Evolutionary conservation across 2,329 filamentous ascomycete species (phyloP).

Genomic region (Trichoderma aggressivum): DNA sequence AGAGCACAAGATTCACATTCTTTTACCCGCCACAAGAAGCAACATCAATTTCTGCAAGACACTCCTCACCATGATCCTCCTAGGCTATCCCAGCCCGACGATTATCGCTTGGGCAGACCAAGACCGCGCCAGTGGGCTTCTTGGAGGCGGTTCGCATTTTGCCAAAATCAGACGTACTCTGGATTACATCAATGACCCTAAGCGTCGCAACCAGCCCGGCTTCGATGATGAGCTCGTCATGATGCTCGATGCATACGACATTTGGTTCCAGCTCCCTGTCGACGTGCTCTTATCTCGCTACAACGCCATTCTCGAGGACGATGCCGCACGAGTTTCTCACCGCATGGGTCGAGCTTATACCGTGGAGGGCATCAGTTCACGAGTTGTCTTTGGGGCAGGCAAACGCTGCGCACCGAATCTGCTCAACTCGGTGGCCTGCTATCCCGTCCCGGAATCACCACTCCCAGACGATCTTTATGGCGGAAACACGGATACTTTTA

Average conservation of each 20-base stretch:
- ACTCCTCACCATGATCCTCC: constrained; percentile 28
- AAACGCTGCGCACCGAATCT: constrained; percentile 30
- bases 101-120: constrained; percentile 29
- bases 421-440: constrained; percentile 26
- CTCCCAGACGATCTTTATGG: constrained; percentile 26
- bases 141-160: constrained; percentile 30
- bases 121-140: constrained; percentile 18
- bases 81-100: constrained; percentile 30
- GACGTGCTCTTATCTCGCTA: constrained; percentile 29
- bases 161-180: constrained; percentile 29
- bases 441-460: constrained; percentile 29
- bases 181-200: constrained; percentile 27
- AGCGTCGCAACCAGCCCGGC: constrained; percentile 21
- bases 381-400: constrained; percentile 28
- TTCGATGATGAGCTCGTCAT: constrained; percentile 31
- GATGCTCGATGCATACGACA: constrained; percentile 33
- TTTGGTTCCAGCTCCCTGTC: constrained; percentile 34
- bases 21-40: constrained; percentile 28
- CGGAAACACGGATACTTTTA: constrained; percentile 25
- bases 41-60: constrained; percentile 32
- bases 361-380: constrained; percentile 24
- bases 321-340: constrained; percentile 24
- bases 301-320: constrained; percentile 24
- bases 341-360: constrained; percentile 26
- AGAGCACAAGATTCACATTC: constrained; percentile 24